Base-by-base conservation (phyloP, 768 basidiomycete genomes). In the Rubroboletus satanas region DNA sequence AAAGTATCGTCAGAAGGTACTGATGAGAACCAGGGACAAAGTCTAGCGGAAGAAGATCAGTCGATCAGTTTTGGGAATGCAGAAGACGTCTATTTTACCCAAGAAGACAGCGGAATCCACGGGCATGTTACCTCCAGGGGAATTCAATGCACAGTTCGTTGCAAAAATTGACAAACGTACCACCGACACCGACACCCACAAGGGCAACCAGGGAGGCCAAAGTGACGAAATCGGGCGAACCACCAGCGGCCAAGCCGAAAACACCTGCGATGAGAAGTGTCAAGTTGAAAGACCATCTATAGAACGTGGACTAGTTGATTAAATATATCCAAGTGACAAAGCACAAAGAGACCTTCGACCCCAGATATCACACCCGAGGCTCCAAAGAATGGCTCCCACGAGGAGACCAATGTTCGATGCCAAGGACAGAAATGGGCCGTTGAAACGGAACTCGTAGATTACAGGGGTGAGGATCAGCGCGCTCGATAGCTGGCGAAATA, bases 1-100 rank as follows among this genome's bases (percentile, higher is more conserved):
- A 79, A 23, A 85, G 67, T 45, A 83, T 63, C 1, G 83, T 83
- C 43, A 85, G 66, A 35, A 84, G 71, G 57, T 81, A 84, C 56
- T 85, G 83, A 56, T 83, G 80, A 9, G 76, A 74, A 23, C 74
- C 74, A 6, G 81, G 82, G 5, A 81, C 58, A 37, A 80, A 77
- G 61, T 82, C 84, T 76, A 64, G 45, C 37, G 61, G 50, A n/a
- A 26, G 9, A 65, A 55, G 11, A 37, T 57, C 46, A 62, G 26
- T 38, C 5, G 41, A 47, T 3, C 5, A 7, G 12, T 9, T 28
- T 41, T 18, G 12, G 17, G 31, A 36, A 18, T 28, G 18, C 1
- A 28, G 9, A 58, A 23, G 21, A 35, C 9, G 8, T 43, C 2
- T 17, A 29, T 11, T 58, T 26, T 11, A 79, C 79, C 79, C 47